phyloP scores from a whole-genome alignment of 2,329 filamentous ascomycete genomes.

The Diaporthe sp. region DNA sequence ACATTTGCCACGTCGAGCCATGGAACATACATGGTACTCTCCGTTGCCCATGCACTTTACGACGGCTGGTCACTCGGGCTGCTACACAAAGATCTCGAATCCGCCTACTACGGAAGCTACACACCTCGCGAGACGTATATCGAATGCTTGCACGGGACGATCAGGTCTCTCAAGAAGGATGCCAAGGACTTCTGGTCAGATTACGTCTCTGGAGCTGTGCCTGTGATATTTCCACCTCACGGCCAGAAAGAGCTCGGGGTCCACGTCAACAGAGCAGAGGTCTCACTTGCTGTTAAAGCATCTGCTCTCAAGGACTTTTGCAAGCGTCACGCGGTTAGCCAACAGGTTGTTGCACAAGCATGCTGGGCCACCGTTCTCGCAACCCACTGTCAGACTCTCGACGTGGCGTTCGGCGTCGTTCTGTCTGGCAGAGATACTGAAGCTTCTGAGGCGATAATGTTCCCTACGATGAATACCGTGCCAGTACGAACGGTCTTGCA shows the following conservation, averaged over 20 bases:
- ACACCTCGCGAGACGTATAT: constrained; percentile 62
- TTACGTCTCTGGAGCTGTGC: constrained; percentile 67
- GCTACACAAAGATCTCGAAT: constrained; percentile 77
- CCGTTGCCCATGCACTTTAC: constrained; percentile 88
- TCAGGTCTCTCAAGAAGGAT: constrained; percentile 57
- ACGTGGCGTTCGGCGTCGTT: constrained; percentile 86
- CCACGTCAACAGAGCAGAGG: constrained; percentile 58
- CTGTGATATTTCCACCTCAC: constrained; percentile 47
- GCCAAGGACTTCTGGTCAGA: constrained; percentile 78
- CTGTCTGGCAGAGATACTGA: constrained; percentile 87
- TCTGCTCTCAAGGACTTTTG: constrained; percentile 70
- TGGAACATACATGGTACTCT: constrained; percentile 69
- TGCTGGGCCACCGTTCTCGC: constrained; percentile 82
- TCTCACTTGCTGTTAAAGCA: constrained; percentile 56
- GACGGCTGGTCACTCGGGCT: constrained; percentile 87
- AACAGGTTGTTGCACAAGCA: constrained; percentile 82
- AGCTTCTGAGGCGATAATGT: constrained; percentile 76
- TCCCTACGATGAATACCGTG: constrained; percentile 94
- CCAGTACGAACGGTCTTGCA: constrained; percentile 80
- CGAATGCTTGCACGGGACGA: constrained; percentile 66
- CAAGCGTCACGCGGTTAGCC: constrained; percentile 74
- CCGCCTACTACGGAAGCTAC: constrained; percentile 69
- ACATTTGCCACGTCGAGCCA: constrained; percentile 53
- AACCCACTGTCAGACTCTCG: constrained; percentile 72
- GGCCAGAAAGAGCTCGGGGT: background rate